Percentiles rank a stretch among this genome's conserved stretches.
phyloP scores from a whole-genome alignment of 1,284 basidiomycete genomes.

The Sanghuangporus sanghuang region DNA sequence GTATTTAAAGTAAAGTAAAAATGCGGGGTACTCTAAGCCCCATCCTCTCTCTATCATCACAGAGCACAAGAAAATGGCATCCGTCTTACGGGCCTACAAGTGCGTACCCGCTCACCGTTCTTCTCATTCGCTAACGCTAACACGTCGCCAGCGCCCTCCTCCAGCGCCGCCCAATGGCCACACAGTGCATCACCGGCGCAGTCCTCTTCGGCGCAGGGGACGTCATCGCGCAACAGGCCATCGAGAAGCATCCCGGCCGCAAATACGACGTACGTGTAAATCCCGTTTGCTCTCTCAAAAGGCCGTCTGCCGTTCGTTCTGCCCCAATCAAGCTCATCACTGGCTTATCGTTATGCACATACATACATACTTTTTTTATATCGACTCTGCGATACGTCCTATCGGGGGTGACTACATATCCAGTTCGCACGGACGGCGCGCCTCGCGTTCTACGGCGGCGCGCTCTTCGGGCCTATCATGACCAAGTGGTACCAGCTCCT shows the following conservation, averaged over 20 bases:
- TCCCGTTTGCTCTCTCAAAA: too few species aligned
- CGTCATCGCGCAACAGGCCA: slow-evolving; percentile 74
- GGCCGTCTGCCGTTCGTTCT: too few species aligned
- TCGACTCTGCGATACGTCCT: neutral
- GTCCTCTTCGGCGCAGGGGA: slow-evolving; percentile 77
- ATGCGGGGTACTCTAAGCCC: too few species aligned
- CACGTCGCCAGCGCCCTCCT: slow-evolving; percentile 47
- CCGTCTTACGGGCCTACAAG: slow-evolving; percentile 51
- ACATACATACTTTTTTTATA: neutral
- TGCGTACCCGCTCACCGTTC: slow-evolving; percentile 22
- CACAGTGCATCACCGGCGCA: slow-evolving; percentile 63
- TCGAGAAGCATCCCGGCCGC: slow-evolving; percentile 56
- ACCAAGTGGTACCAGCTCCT: slow-evolving; percentile 70
- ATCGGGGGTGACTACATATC: neutral
- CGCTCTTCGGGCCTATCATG: slow-evolving; percentile 64
- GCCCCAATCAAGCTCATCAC: too few species aligned
- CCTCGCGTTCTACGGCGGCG: slow-evolving; percentile 70
- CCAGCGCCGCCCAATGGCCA: slow-evolving; percentile 56
- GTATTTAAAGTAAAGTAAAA: neutral
- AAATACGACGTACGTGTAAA: slow-evolving; percentile 66
- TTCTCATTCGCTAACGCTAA: neutral
- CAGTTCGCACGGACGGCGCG: slow-evolving; percentile 70
- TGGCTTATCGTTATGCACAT: neutral
- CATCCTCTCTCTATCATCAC: too few species aligned
- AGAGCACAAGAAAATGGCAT: slow-evolving; percentile 38